A percentile compares a stretch with the other conserved stretches of the same genome.
Conservation (phyloP, 108 stramenopile species). For the Conticribra guillardii region DNA sequence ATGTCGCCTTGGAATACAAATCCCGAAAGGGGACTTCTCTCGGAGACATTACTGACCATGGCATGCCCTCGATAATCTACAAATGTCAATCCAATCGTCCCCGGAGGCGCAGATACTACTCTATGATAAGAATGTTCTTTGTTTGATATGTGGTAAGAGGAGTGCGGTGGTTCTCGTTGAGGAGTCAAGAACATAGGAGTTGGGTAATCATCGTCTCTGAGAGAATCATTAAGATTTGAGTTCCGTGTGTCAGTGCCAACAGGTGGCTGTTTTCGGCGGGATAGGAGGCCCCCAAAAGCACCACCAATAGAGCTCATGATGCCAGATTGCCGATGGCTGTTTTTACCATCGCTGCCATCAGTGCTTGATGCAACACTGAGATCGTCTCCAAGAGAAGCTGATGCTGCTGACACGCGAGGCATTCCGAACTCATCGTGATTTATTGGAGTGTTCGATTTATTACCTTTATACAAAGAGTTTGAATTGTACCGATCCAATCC, state of each 20-base stretch:
- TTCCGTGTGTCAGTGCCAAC: slow-evolving; percentile 3
- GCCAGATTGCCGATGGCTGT: slow-evolving; percentile 28
- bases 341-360: slow-evolving; percentile 17
- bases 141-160: slow-evolving; percentile 10
- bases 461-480: neutral
- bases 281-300: slow-evolving; percentile 75
- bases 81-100: slow-evolving; percentile 86
- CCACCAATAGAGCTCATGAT: slow-evolving; percentile 81
- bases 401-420: slow-evolving; percentile 16
- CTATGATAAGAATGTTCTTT: slow-evolving; percentile 75
- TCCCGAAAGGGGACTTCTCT: slow-evolving; percentile 72
- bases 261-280: slow-evolving; percentile 57
- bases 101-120: slow-evolving; percentile 83
- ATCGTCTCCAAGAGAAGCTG: slow-evolving; percentile 51
- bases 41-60: slow-evolving; percentile 80
- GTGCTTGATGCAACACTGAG: slow-evolving; percentile 54
- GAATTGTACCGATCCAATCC: slow-evolving; percentile 4
- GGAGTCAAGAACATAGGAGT: slow-evolving; percentile 14
- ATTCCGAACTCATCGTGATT: slow-evolving; percentile 2
- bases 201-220: neutral
- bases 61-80: slow-evolving; percentile 86
- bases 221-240: neutral
- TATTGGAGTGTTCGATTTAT: neutral
- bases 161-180: neutral
- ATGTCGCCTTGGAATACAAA: slow-evolving; percentile 86